Conservation (phyloP, 2,329 filamentous ascomycete species). For the Parastagonospora nodorum region DNA sequence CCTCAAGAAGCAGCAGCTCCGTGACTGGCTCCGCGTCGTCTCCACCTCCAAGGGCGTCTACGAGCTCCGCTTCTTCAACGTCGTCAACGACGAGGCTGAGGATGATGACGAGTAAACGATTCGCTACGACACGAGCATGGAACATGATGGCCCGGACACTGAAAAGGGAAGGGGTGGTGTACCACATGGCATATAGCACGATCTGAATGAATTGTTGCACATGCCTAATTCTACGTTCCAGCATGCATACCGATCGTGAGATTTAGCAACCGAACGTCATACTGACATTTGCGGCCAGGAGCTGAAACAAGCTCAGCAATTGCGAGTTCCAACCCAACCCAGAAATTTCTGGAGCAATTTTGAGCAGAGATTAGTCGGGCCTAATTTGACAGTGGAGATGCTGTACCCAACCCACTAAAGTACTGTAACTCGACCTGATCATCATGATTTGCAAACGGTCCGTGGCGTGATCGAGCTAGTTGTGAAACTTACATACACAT, state of each 20-base stretch:
- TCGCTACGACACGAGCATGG: slow-evolving; percentile 17
- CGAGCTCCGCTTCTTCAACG: slow-evolving; percentile 99
- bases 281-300: too few species aligned
- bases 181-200: slow-evolving; percentile 35
- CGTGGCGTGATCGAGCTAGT: neutral
- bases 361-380: neutral
- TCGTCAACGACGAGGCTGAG: slow-evolving; percentile 96
- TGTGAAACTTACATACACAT: neutral
- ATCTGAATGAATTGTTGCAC: slow-evolving; percentile 36
- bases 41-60: slow-evolving; percentile 98
- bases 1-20: slow-evolving; percentile 99
- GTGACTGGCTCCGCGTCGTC: slow-evolving; percentile 99
- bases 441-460: neutral
- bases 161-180: slow-evolving; percentile 24
- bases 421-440: neutral
- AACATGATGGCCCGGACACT: slow-evolving; percentile 19
- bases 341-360: neutral
- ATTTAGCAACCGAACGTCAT: neutral
- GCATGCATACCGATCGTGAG: neutral
- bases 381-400: neutral
- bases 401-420: neutral
- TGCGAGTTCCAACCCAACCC: too few species aligned
- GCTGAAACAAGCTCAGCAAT: too few species aligned
- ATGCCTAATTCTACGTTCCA: slow-evolving; percentile 8
- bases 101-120: slow-evolving; percentile 93